Base-by-base conservation (phyloP, 1,284 basidiomycete species). In the Ganoderma boninense region DNA sequence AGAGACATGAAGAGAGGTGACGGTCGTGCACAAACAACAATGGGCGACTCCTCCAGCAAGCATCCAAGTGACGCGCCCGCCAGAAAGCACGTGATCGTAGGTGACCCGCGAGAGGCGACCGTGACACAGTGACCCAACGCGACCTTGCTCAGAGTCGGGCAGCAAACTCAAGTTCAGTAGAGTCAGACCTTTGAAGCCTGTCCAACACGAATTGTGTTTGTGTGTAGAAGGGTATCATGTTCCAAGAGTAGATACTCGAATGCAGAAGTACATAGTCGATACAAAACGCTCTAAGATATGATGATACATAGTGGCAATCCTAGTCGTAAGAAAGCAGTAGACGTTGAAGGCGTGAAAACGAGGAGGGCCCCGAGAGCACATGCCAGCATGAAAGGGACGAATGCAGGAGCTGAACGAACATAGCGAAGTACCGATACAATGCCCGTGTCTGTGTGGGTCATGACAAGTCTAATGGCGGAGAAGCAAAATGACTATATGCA, bases 71-170 rank as follows among this genome's bases (percentile, higher is more conserved):
- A 66, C 72, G 69, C 69, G 69, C 69, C 66, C 43, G 40, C 67
- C 52, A 23, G 32, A 16, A 5, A 5, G 46, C 72, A 73, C 72
- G 72, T 73, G 72, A 73, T 42, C 69, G 69, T 69, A 66, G 44
- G 66, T n/a, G 65, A 59, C 59, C 35, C n/a, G 35, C 52, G 4
- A 56, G 46, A 32, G 32, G 32, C 5, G 32, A 32, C 32, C 32
- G 32, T 32, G 32, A 32, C 32, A 32, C 32, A 5, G 32, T 32
- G 32, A 32, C 32, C 32, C 32, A 5, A 32, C 6, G 46, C 38
- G 38, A 38, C 38, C 7, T 40, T 5, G 6, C 38, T 11, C 38
- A 10, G 38, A 40, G 4, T 40, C 38, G 11, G 38, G 2, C 38
- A 40, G 38, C 11, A 10, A 40, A 11, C 38, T 11, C 38, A 40